Conservation (phyloP, 2,329 filamentous ascomycete species). For the Fusarium cyanostomum region DNA sequence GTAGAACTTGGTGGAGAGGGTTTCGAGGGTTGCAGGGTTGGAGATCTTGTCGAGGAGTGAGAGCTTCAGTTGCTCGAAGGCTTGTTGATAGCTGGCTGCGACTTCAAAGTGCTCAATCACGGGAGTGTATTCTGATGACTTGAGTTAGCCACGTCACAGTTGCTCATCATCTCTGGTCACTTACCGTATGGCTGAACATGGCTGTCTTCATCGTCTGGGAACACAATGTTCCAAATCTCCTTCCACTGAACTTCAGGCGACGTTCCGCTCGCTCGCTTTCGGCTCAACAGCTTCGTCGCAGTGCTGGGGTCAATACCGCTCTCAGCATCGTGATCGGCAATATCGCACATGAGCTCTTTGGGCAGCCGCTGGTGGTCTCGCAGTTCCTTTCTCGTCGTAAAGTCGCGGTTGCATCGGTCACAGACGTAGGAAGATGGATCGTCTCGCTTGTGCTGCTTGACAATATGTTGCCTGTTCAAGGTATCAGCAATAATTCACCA, state of each 20-base stretch:
- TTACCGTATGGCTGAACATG: slow-evolving; percentile 46
- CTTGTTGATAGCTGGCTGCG: slow-evolving; percentile 46
- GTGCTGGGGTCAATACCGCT: slow-evolving; percentile 54
- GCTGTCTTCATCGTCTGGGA: slow-evolving; percentile 52
- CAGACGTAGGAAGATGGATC: slow-evolving; percentile 54
- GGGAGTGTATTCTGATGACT: slow-evolving; percentile 49
- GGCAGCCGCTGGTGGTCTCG: slow-evolving; percentile 53
- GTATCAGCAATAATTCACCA: slow-evolving; percentile 8
- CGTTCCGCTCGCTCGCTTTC: slow-evolving; percentile 51
- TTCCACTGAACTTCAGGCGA: slow-evolving; percentile 53
- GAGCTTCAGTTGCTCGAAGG: slow-evolving; percentile 47
- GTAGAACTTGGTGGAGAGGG: slow-evolving; percentile 51
- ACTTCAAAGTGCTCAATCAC: slow-evolving; percentile 56
- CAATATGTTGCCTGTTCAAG: slow-evolving; percentile 50
- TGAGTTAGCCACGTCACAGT: slow-evolving; percentile 1
- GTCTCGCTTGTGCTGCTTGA: slow-evolving; percentile 55
- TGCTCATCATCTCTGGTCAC: not conserved
- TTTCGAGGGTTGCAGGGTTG: slow-evolving; percentile 51
- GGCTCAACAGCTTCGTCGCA: slow-evolving; percentile 51
- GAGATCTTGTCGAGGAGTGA: slow-evolving; percentile 51
- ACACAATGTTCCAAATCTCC: slow-evolving; percentile 55
- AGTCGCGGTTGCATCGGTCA: slow-evolving; percentile 53
- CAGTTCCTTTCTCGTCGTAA: slow-evolving; percentile 50
- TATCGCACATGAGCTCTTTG: slow-evolving; percentile 54
- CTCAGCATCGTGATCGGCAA: slow-evolving; percentile 52